A percentile compares a stretch with the other conserved stretches of the same genome.
phyloP scores from a whole-genome alignment of 768 basidiomycete species.

The Macrolepiota fuliginosa region DNA sequence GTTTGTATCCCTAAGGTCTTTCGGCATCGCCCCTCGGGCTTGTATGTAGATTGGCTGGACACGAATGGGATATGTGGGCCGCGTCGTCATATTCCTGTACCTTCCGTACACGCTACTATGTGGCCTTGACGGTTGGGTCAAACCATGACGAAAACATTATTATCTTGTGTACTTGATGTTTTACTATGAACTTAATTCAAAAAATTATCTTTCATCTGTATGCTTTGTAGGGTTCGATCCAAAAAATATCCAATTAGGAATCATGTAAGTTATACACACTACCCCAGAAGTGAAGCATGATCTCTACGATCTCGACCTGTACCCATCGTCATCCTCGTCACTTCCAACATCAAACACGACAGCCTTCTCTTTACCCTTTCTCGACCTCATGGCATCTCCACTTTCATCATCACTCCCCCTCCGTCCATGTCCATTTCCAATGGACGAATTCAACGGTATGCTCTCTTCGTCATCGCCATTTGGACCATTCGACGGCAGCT shows the following conservation, averaged over 20 bases:
- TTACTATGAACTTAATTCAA: not conserved
- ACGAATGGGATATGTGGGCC: conserved; percentile 30
- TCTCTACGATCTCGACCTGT: conserved; percentile 19
- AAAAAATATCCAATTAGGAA: not conserved
- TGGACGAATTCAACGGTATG: conserved; percentile 57
- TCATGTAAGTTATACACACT: not conserved
- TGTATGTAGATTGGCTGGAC: conserved; percentile 21
- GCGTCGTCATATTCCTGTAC: conserved; percentile 83
- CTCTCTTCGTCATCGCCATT: conserved; percentile 54
- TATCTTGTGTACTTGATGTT: not conserved
- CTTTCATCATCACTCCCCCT: conserved; percentile 42
- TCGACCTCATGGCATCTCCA: conserved; percentile 22
- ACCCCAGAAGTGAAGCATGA: not conserved
- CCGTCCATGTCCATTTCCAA: conserved; percentile 31
- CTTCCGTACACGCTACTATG: conserved; percentile 78
- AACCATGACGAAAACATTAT: conserved; percentile 76
- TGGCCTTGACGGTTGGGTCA: conserved; percentile 79
- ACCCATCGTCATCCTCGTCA: conserved; percentile 49
- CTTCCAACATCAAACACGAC: conserved; percentile 55
- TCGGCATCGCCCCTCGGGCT: conserved; percentile 58
- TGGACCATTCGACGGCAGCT: conserved; percentile 29
- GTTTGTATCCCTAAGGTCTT: conserved; percentile 43
- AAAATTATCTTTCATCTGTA: too few species aligned
- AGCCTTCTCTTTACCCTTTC: conserved; percentile 52
- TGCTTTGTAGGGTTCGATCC: too few species aligned